A percentile compares a stretch with the other conserved stretches of the same genome.
phyloP scores from a whole-genome alignment of 2,329 filamentous ascomycete species.

The Zalaria sp. region DNA sequence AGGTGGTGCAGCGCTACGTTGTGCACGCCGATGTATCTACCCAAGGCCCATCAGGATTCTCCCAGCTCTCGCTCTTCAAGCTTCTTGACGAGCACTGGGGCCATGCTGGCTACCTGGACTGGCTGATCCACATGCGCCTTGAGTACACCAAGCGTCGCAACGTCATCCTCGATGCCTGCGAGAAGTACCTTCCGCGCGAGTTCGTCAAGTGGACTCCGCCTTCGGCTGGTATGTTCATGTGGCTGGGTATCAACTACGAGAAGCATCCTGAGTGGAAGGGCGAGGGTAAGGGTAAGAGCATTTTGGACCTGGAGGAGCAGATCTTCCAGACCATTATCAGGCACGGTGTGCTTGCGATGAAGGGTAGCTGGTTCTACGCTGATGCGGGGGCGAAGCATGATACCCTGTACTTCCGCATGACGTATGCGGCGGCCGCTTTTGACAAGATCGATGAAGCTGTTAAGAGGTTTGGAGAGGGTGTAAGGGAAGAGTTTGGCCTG shows the following conservation, averaged over 20 bases:
- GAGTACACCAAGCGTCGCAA: slow-evolving; percentile 74
- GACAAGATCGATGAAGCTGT: slow-evolving; percentile 37
- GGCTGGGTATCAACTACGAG: slow-evolving; percentile 55
- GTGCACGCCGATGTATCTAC: slow-evolving; percentile 72
- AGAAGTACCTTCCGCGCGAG: slow-evolving; percentile 57
- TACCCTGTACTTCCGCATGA: slow-evolving; percentile 77
- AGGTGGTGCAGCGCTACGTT: slow-evolving; percentile 70
- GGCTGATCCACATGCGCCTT: slow-evolving; percentile 69
- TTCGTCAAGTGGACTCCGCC: slow-evolving; percentile 71
- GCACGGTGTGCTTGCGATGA: slow-evolving; percentile 64
- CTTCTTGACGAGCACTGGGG: slow-evolving; percentile 91
- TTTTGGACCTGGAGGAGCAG: slow-evolving; percentile 63
- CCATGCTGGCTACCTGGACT: slow-evolving; percentile 75
- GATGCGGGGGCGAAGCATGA: slow-evolving; percentile 44
- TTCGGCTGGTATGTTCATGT: slow-evolving; percentile 87
- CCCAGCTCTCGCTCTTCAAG: slow-evolving; percentile 75
- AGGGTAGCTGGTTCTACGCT: slow-evolving; percentile 84
- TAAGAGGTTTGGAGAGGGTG: slow-evolving; percentile 55
- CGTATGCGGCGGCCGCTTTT: slow-evolving; percentile 63
- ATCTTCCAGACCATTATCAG: slow-evolving; percentile 69
- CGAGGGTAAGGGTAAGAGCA: slow-evolving; percentile 33
- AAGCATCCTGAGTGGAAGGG: slow-evolving; percentile 47
- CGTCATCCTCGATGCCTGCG: slow-evolving; percentile 64
- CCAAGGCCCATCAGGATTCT: slow-evolving; percentile 74
- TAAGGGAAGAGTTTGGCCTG: slow-evolving; percentile 45